These are phyloP conservation scores for Knoxdaviesia capensis DNA, from an alignment of 2,329 filamentous ascomycete species.

Conservation along the genomic window DNA sequence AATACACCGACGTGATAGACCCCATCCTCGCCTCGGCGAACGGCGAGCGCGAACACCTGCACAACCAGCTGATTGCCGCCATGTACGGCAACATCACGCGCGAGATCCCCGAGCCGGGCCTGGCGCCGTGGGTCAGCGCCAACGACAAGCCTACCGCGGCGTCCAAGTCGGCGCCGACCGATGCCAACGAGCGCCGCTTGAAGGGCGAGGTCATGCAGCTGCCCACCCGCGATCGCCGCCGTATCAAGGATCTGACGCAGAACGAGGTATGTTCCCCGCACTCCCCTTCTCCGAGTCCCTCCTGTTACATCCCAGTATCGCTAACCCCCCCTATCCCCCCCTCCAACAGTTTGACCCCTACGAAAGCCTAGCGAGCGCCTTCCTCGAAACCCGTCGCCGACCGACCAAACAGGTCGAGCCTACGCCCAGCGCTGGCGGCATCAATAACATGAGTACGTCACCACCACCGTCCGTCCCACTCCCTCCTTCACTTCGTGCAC, in stretches of 20 bases:
- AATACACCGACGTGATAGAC: slow-evolving; percentile 38
- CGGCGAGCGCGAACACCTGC: slow-evolving; percentile 40
- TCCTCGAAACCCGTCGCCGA: slow-evolving; percentile 27
- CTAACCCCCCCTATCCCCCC: too few species aligned
- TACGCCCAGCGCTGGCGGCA: slow-evolving; percentile 45
- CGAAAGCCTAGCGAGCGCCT: slow-evolving; percentile 30
- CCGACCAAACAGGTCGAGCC: slow-evolving; percentile 32
- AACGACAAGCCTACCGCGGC: slow-evolving; percentile 45
- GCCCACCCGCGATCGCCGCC: slow-evolving; percentile 42
- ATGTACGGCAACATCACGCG: slow-evolving; percentile 50
- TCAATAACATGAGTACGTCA: slow-evolving; percentile 60
- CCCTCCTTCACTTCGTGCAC: background rate
- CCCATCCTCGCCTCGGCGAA: slow-evolving; percentile 34
- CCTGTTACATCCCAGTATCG: too few species aligned
- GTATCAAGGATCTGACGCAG: slow-evolving; percentile 42
- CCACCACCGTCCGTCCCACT: background rate
- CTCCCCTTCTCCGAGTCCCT: too few species aligned
- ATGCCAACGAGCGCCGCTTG: slow-evolving; percentile 42
- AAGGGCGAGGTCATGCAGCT: slow-evolving; percentile 55
- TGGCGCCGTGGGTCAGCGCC: slow-evolving; percentile 51
- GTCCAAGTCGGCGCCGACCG: slow-evolving; percentile 41
- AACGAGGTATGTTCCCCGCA: slow-evolving; percentile 34
- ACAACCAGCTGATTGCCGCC: slow-evolving; percentile 47
- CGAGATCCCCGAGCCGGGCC: slow-evolving; percentile 46
- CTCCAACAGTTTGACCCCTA: slow-evolving; percentile 36